Percentiles rank a stretch among this genome's conserved stretches.
These are phyloP conservation scores for Dendrocalamus latiflorus DNA, from an alignment of 202 grass and related monocot genomes.

Conservation along the genomic window DNA sequence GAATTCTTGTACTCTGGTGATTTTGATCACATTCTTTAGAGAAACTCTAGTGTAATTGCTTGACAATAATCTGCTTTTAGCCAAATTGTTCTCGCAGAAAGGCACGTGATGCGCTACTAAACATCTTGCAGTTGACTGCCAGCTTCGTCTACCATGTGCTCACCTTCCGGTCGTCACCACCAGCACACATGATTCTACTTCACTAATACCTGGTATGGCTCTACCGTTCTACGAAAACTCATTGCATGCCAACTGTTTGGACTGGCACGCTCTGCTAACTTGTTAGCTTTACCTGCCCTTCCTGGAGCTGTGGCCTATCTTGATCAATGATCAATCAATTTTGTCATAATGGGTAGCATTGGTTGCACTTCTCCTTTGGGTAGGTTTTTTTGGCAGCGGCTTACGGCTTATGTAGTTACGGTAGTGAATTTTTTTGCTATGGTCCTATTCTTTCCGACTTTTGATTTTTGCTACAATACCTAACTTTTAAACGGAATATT, in stretches of 20 bases:
- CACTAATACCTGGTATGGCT: neutral
- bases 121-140: neutral
- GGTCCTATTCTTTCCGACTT: too few species aligned
- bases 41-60: neutral
- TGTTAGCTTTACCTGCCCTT: neutral
- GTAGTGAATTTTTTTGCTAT: too few species aligned
- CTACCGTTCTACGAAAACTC: neutral
- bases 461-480: too few species aligned
- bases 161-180: constrained; percentile 27
- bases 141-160: too few species aligned
- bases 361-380: neutral
- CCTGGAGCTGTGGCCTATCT: neutral
- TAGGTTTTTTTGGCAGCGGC: too few species aligned
- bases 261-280: neutral
- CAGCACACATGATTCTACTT: constrained; percentile 2
- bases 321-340: neutral
- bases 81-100: neutral
- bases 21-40: neutral
- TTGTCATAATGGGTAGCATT: neutral
- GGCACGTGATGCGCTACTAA: neutral
- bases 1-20: neutral
- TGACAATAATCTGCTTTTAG: neutral
- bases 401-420: too few species aligned
- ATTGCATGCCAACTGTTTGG: neutral
- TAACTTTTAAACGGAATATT: too few species aligned